These are phyloP conservation scores for Lipomyces chichibuensis DNA, from an alignment of 805 yeast genomes.

Conservation along the genomic window DNA sequence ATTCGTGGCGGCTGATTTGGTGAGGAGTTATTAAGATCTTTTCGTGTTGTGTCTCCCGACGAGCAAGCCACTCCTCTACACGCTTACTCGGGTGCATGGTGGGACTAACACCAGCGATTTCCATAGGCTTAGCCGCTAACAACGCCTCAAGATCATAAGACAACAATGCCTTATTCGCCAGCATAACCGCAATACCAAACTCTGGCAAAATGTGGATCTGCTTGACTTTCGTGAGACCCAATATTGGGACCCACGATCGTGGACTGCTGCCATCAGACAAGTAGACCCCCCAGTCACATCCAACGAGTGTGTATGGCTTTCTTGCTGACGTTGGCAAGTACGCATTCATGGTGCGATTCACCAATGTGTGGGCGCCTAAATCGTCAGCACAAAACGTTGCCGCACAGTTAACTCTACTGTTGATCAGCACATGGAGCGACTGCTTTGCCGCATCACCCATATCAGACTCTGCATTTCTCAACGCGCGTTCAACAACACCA, in stretches of 20 bases:
- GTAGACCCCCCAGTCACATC: conserved; percentile 66
- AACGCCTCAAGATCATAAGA: conserved; percentile 67
- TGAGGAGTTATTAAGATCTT: background rate
- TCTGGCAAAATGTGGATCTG: conserved; percentile 65
- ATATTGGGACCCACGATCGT: conserved; percentile 60
- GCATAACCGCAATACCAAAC: conserved; percentile 58
- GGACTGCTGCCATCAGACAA: conserved; percentile 45
- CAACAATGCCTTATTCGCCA: conserved; percentile 61
- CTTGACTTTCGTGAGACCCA: conserved; percentile 56
- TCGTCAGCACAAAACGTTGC: conserved; percentile 53
- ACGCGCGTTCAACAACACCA: conserved; percentile 45
- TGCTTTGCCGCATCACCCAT: conserved; percentile 10
- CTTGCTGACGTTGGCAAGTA: conserved; percentile 31
- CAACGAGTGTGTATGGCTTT: conserved; percentile 51
- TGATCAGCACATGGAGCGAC: conserved; percentile 40
- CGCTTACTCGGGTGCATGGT: background rate
- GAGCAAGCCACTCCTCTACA: background rate
- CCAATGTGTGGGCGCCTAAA: conserved; percentile 44
- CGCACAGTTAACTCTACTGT: conserved; percentile 49
- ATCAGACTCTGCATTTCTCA: conserved; percentile 36
- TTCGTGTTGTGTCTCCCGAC: background rate
- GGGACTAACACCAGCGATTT: background rate
- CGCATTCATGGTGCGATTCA: conserved; percentile 28
- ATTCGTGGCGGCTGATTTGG: background rate
- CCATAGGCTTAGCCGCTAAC: conserved; percentile 39